Base-by-base conservation (phyloP, 2,329 filamentous ascomycete species). In the Pseudogymnoascus sp. region DNA sequence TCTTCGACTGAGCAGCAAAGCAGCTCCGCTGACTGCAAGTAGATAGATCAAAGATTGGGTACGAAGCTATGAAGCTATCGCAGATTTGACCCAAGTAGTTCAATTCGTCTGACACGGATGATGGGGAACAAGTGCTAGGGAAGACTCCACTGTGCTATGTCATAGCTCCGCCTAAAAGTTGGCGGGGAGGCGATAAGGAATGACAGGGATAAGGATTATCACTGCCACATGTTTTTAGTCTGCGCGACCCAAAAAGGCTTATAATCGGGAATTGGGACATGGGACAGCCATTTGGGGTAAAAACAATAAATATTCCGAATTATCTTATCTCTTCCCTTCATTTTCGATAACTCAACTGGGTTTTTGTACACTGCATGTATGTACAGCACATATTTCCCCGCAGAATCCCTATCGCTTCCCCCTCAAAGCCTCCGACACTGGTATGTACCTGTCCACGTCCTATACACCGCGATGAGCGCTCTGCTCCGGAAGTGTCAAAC, bases 1-100 rank as follows among this genome's bases (percentile, higher is more conserved):
- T 80, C 37, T 64, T 67, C 28, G 47, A 54, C 47, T 33, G 28
- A 54, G 47, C 28, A 54, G 47, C n/a, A 54, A n/a, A 33, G 47
- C 47, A 54, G 28, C 47, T 18, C 47, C 28, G 47, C 47, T 33
- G 33, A 20, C 7, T 20, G 9, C 8, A 54, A 11, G 28, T 54
- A 54, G 28, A 37, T 11, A 18, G 43, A 54, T 18, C 9, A 28
- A 47, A 16, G 37, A 38, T 37, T 25, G 18, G 37, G 37, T 39
- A 11, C 8, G 37, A 39, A 18, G 25, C 16, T 54, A 54, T 33
- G 47, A 54, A 54, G 47, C 47, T 54, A 54, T 54, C 28, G 18
- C 47, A 54, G 47, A 54, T 54, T 54, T 54, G 47, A 16, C 47
- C 28, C 47, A 54, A 33, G n/a, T 6, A 54, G 47, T 33, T 33